Base-by-base conservation (phyloP, 352 stramenopile species). In the Globisporangium parvum region DNA sequence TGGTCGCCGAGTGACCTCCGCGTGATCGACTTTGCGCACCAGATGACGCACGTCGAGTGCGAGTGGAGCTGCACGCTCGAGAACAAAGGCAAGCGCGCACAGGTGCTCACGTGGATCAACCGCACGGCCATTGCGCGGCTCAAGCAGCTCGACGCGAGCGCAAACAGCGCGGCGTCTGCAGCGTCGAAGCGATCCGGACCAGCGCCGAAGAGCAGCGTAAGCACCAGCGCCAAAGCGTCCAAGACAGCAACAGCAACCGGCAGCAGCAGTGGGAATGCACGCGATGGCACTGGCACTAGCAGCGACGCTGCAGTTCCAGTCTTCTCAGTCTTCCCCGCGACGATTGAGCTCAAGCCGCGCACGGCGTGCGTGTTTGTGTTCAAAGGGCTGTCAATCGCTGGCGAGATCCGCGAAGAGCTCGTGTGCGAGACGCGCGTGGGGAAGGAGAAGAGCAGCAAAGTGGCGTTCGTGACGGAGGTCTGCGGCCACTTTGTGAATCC, bases 321-420 rank as follows among this genome's bases (percentile, higher is more conserved):
- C 6, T 98, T 98, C 61, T 95, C 80, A 0, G 87, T 98, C 4
- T 91, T 95, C 39, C 92, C 92, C 3, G 73, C 73, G 44, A 91
- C 88, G 4, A 96, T 98, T 37, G 87, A 97, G 59, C 77, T 98
- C 21, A 96, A 97, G 47, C 93, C 94, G 1, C 73, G 91, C 20
- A 98, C 95, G 3, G 93, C 91, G 2, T 97, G 93, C 37, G 81
- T 94, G 6, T 98, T 98, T 65, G 80, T 92, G 1, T 97, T 98
- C 54, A 91, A 91, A 52, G 94, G 88, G 0, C 66, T 93, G 42
- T 95, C 83, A 0, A 62, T 53, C 0, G 53, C 84, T 20, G 90
- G 91, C 10, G 33, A 70, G 2, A 67, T 96, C 23, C 59, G 74
- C 37, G 94, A 98, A 62, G 69, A 91, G 14, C 65, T 98, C 12